Evolutionary conservation across 495 filamentous ascomycete genomes (phyloP).

Genomic region (Recurvomyces mirabilis): DNA sequence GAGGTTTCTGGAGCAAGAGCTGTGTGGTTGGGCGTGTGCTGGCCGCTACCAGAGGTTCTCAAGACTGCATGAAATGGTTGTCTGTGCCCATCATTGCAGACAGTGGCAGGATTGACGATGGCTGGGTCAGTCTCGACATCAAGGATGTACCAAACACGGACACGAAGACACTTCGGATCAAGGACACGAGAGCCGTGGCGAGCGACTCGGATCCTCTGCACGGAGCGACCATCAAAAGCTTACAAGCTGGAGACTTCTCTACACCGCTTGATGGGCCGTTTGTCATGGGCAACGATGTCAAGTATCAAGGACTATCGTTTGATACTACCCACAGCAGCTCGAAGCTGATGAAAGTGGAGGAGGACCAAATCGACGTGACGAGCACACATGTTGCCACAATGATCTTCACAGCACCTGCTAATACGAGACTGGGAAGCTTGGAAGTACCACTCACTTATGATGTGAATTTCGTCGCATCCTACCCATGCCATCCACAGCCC

Average conservation of each 20-base stretch:
- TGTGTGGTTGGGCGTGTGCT: conserved; percentile 69
- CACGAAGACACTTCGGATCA: conserved; percentile 22
- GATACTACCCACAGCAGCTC: neutral
- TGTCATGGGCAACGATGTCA: conserved; percentile 13
- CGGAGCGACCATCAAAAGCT: conserved; percentile 35
- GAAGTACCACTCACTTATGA: conserved; percentile 24
- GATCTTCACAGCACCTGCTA: conserved; percentile 22
- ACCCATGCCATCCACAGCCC: conserved; percentile 25
- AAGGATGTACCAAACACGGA: conserved; percentile 23
- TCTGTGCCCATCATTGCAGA: conserved; percentile 40
- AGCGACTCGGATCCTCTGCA: conserved; percentile 43
- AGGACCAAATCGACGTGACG: neutral
- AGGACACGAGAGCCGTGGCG: conserved; percentile 33
- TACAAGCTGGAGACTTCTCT: conserved; percentile 47
- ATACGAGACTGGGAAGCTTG: conserved; percentile 1
- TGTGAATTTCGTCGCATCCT: conserved; percentile 28
- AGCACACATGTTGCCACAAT: conserved; percentile 14
- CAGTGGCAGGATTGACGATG: conserved; percentile 29
- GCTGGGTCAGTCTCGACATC: conserved; percentile 50
- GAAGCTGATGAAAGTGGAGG: neutral
- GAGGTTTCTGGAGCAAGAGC: conserved; percentile 73
- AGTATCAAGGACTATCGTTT: conserved; percentile 13
- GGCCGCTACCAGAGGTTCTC: conserved; percentile 49
- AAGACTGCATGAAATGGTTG: conserved; percentile 74
- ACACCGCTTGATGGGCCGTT: conserved; percentile 38